These are phyloP conservation scores for Tagetes patula DNA, from an alignment of 129 eudicot species.

Conservation along the genomic window DNA sequence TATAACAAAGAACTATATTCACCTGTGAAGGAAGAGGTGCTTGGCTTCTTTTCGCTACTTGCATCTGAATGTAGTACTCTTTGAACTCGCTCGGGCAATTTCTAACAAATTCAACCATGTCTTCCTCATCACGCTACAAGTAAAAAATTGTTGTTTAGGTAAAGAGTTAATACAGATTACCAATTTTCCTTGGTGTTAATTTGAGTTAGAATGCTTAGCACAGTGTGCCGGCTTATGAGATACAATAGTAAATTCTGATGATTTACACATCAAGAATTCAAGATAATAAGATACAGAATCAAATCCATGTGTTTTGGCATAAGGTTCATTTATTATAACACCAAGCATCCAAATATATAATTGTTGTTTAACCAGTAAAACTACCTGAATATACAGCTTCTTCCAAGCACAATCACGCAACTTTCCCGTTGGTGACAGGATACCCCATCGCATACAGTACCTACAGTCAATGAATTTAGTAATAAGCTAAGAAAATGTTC, in stretches of 20 bases:
- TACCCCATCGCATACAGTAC: conserved; percentile 93
- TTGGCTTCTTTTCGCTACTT: conserved; percentile 92
- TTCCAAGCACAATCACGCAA: conserved; percentile 90
- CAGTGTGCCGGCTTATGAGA: not conserved
- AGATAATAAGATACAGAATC: not conserved
- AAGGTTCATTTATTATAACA: not conserved
- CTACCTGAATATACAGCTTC: conserved; percentile 88
- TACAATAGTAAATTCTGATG: not conserved
- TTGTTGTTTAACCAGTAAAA: not conserved
- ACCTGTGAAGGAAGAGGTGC: conserved; percentile 98
- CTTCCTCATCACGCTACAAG: conserved; percentile 93
- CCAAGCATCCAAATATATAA: not conserved
- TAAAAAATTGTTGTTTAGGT: not conserved
- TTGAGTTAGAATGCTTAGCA: not conserved
- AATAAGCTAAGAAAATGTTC: not conserved
- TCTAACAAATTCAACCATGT: conserved; percentile 72
- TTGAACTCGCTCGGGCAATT: conserved; percentile 79
- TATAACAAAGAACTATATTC: conserved; percentile 9
- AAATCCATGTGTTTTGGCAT: not conserved
- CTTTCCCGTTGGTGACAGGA: conserved; percentile 59
- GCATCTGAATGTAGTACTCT: conserved; percentile 95
- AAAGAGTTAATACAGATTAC: not conserved
- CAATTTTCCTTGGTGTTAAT: not conserved
- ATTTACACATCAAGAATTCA: not conserved
- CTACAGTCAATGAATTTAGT: conserved; percentile 26